These are phyloP conservation scores for Lactarius evosmus DNA, from an alignment of 768 basidiomycete species.

Conservation along the genomic window DNA sequence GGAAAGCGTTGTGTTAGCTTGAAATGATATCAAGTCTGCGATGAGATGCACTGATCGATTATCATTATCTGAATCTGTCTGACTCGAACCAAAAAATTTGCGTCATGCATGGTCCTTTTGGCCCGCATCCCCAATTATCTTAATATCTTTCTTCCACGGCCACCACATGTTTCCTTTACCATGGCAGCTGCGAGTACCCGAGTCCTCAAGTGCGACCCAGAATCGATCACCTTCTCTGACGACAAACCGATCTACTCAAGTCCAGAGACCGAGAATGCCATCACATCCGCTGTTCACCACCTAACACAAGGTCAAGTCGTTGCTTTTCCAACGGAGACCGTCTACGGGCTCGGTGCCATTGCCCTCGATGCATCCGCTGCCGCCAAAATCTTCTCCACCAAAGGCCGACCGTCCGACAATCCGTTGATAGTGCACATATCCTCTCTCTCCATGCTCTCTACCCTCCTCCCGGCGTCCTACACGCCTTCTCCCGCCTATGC, in stretches of 20 bases:
- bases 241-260: constrained; percentile 50
- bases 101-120: neutral
- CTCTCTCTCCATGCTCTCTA: constrained; percentile 72
- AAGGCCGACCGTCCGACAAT: constrained; percentile 93
- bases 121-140: no score
- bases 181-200: constrained; percentile 34
- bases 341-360: constrained; percentile 93
- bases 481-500: constrained; percentile 61
- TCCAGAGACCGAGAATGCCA: constrained; percentile 48
- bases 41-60: neutral
- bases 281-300: constrained; percentile 54
- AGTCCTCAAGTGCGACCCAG: constrained; percentile 60
- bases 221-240: constrained; percentile 55
- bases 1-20: neutral
- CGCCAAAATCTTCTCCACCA: constrained; percentile 75
- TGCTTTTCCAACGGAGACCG: constrained; percentile 96
- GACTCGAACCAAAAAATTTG: neutral
- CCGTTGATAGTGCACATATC: constrained; percentile 97
- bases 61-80: neutral
- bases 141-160: constrained; percentile 1
- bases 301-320: constrained; percentile 57
- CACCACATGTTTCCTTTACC: constrained; percentile 14
- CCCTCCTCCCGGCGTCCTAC: constrained; percentile 68
- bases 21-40: neutral
- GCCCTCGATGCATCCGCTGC: constrained; percentile 67